These are phyloP conservation scores for Cucurbita argyrosperma DNA, from an alignment of 306 rosid species.

Conservation along the genomic window DNA sequence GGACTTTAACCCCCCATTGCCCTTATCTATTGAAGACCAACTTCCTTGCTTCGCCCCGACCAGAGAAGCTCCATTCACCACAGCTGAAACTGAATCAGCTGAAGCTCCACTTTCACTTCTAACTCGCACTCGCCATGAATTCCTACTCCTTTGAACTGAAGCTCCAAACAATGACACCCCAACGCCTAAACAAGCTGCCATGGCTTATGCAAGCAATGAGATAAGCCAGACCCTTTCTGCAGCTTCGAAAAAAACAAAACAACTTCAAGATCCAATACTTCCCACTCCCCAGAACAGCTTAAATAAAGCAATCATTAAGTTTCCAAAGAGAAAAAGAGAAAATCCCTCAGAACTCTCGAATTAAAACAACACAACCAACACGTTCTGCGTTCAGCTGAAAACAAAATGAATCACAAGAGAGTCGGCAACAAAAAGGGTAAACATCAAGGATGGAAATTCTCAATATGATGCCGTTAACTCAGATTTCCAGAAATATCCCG, in stretches of 20 bases:
- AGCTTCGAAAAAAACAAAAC: not conserved
- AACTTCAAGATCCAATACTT: not conserved
- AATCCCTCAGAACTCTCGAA: not conserved
- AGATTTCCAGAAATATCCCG: too few relatives aligned
- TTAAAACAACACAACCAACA: not conserved
- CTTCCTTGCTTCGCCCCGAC: slow-evolving; percentile 19
- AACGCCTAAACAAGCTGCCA: slow-evolving; percentile 36
- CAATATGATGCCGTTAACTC: too few relatives aligned
- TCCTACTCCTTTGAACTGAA: slow-evolving; percentile 4
- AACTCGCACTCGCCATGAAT: slow-evolving; percentile 14
- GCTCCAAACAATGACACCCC: slow-evolving; percentile 19
- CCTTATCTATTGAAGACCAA: slow-evolving; percentile 16
- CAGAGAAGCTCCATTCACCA: slow-evolving; percentile 27
- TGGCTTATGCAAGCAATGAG: slow-evolving; percentile 6
- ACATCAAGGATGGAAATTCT: too few relatives aligned
- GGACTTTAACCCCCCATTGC: slow-evolving; percentile 16
- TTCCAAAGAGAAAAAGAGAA: not conserved
- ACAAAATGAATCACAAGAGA: not conserved
- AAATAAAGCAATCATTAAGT: not conserved
- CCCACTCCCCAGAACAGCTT: not conserved
- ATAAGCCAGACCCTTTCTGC: not conserved
- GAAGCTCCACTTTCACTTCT: slow-evolving; percentile 14
- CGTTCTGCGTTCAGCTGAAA: not conserved
- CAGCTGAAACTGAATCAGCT: slow-evolving; percentile 24
- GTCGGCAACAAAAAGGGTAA: not conserved